Base-by-base conservation (phyloP, 129 eudicot genomes). In the Flaveria robusta region DNA sequence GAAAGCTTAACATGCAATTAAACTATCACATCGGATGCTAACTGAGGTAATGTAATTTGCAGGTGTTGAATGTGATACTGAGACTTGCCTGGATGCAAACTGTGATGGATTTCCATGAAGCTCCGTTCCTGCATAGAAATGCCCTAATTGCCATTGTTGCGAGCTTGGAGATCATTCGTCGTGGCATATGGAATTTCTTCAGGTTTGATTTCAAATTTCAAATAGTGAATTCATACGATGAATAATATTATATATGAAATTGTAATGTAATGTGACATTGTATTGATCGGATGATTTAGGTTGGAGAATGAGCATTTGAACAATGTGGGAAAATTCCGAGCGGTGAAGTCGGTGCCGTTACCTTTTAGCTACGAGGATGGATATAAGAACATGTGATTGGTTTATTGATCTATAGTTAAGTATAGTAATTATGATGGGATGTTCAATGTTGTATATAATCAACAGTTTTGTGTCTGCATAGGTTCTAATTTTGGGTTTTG, bases 11-110 rank as follows among this genome's bases (percentile, higher is more conserved):
- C 37, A 37, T 20, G 51, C 49, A 18, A 34, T 34, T 66, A 51
- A 51, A n/a, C 20, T 15, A 46, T 31, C 27, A 4, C 29, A 22
- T 14, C 0, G 5, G 19, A 70, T 2, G 5, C 29, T 46, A 16
- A 65, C 7, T 66, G 18, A 49, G 0, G 34, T 22, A 14, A 41
- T 22, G 46, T 69, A 70, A 59, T 23, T 13, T 78, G 74, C 69
- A 85, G 96, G 84, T 86, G 13, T 34, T 83, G 43, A 86, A 88
- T 68, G 82, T 91, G 42, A 26, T 88, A 37, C 79, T 91, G 66
- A 88, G 97, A 68, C 91, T 91, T 58, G 97, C 85, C 34, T 91
- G 97, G 97, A 88, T 86, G 93, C 89, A 91, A 79, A 42, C 78
- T 42, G 85, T 91, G 18, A 51, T 91, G 23, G 90, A 81, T 74